phyloP scores from a whole-genome alignment of 306 rosid genomes.

The Lathyrus oleraceus region DNA sequence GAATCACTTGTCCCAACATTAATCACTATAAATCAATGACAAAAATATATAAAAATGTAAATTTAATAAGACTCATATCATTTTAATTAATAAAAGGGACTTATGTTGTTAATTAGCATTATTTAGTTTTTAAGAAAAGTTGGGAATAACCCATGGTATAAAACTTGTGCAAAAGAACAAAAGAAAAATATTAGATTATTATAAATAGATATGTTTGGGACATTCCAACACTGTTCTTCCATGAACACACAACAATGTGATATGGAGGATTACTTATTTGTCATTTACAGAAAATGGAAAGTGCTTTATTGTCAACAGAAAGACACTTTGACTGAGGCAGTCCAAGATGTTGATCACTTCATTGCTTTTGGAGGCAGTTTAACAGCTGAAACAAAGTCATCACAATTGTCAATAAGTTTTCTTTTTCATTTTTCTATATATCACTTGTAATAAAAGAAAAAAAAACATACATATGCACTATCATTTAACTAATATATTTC shows the following conservation, averaged over 20 bases:
- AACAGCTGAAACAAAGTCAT: conserved; percentile 38
- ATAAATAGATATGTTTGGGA: neutral
- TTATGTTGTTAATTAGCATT: no score
- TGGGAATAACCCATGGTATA: neutral
- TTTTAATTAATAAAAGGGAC: no score
- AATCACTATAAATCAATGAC: no score
- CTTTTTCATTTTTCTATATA: neutral
- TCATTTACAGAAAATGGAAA: neutral
- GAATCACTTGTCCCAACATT: no score
- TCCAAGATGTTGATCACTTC: conserved; percentile 10
- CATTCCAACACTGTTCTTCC: neutral
- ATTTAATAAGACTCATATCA: no score
- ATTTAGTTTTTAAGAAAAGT: neutral
- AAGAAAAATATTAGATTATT: no score
- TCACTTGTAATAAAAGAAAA: neutral
- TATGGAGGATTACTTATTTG: neutral
- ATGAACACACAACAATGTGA: neutral
- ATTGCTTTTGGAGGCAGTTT: conserved; percentile 17
- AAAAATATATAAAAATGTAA: no score
- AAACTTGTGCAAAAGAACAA: neutral
- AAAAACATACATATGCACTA: no score
- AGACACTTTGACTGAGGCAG: neutral
- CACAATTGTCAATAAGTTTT: neutral
- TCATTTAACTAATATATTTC: no score
- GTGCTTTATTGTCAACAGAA: neutral